A percentile compares a stretch with the other conserved stretches of the same genome.
phyloP scores from a whole-genome alignment of 306 rosid genomes.

The Pyrus communis region DNA sequence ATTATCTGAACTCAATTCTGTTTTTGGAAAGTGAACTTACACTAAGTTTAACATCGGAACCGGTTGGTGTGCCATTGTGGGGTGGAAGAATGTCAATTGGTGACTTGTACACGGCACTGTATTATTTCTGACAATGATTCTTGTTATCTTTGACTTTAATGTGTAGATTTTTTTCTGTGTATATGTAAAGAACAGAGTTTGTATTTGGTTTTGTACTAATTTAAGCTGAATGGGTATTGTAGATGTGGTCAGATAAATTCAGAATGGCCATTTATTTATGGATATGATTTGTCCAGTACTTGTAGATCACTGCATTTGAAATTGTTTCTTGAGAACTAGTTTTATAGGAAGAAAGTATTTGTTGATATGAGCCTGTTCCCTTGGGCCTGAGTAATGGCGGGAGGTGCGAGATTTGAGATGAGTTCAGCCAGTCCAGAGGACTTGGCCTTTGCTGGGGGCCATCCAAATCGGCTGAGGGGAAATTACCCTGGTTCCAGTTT shows the following conservation, averaged over 20 bases:
- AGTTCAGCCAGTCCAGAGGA: constrained; percentile 50
- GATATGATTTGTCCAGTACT: constrained; percentile 16
- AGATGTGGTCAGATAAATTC: constrained; percentile 20
- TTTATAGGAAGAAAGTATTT: constrained; percentile 14
- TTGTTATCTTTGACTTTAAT: not conserved
- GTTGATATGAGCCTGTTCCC: constrained; percentile 21
- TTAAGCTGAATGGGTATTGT: constrained; percentile 22
- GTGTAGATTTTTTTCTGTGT: not conserved
- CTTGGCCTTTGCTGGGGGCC: constrained; percentile 37
- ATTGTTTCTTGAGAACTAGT: constrained; percentile 6
- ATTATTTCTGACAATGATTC: not conserved
- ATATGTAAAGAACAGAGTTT: not conserved
- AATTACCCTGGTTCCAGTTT: constrained; percentile 35
- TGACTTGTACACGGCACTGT: not conserved
- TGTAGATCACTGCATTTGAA: constrained; percentile 1
- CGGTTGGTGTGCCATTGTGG: not conserved
- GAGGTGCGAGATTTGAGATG: constrained; percentile 52
- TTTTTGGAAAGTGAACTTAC: not conserved
- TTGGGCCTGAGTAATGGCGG: constrained; percentile 52
- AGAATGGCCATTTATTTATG: constrained; percentile 22
- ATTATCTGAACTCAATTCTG: not conserved
- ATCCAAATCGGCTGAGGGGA: constrained; percentile 43
- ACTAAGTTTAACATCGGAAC: not conserved
- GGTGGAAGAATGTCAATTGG: not conserved
- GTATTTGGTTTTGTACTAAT: constrained; percentile 1